Conservation (phyloP, 2,329 filamentous ascomycete species). For the Verticillium albo-atrum region DNA sequence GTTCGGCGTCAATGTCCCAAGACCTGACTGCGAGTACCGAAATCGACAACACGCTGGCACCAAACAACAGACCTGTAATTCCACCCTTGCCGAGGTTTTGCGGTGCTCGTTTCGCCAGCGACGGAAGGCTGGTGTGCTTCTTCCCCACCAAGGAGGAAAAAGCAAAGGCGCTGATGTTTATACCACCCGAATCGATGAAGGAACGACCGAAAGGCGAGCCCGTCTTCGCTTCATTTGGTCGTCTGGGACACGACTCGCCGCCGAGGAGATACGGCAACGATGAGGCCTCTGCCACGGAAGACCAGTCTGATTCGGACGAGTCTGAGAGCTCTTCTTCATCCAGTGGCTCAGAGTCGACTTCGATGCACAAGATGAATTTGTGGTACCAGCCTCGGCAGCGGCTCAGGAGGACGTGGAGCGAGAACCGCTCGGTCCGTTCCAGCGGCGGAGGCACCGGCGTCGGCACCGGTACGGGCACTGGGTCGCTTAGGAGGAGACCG, state of each 20-base stretch:
- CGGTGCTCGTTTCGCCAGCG: slow-evolving; percentile 57
- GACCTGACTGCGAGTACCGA: slow-evolving; percentile 53
- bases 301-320: slow-evolving; percentile 46
- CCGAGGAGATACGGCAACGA: slow-evolving; percentile 42
- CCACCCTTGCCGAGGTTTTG: slow-evolving; percentile 55
- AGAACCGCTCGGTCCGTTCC: slow-evolving; percentile 52
- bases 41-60: slow-evolving; percentile 47
- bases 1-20: slow-evolving; percentile 57
- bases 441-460: slow-evolving; percentile 57
- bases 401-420: slow-evolving; percentile 51
- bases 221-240: slow-evolving; percentile 53
- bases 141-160: slow-evolving; percentile 65
- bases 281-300: slow-evolving; percentile 46
- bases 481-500: slow-evolving; percentile 37
- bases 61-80: slow-evolving; percentile 46
- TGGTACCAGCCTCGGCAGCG: slow-evolving; percentile 51
- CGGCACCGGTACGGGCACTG: slow-evolving; percentile 45
- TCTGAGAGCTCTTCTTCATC: slow-evolving; percentile 45
- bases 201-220: slow-evolving; percentile 49
- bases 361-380: slow-evolving; percentile 52
- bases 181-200: slow-evolving; percentile 38
- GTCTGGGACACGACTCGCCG: slow-evolving; percentile 46
- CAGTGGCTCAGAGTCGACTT: slow-evolving; percentile 59
- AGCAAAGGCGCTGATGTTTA: slow-evolving; percentile 44
- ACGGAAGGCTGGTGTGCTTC: slow-evolving; percentile 62